Percentiles rank a stretch among this genome's conserved stretches.
Evolutionary conservation across 1,139 yeast genomes (phyloP).

Genomic region (Hemisphaericaspora xylofermentans): DNA sequence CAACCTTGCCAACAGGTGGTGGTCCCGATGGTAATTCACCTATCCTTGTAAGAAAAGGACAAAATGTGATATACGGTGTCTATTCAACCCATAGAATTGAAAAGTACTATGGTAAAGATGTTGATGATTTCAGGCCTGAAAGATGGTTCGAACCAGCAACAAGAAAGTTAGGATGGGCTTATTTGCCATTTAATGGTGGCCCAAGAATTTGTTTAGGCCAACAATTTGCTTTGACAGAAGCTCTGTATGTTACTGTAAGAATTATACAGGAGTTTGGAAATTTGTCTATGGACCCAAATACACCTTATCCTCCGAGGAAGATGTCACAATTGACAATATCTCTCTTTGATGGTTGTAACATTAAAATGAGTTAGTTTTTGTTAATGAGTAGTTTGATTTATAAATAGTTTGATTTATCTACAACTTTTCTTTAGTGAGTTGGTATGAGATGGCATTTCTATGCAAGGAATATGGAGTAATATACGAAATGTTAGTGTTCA

Average conservation of each 20-base stretch:
- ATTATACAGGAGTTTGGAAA: conserved; percentile 33
- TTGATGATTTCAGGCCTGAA: conserved; percentile 45
- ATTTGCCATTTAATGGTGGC: conserved; percentile 59
- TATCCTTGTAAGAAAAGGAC: conserved; percentile 43
- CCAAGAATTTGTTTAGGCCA: conserved; percentile 62
- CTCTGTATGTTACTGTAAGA: conserved; percentile 45
- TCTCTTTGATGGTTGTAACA: conserved; percentile 24
- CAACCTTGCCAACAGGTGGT: conserved; percentile 55
- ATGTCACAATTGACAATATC: conserved; percentile 36
- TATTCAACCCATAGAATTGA: conserved; percentile 42
- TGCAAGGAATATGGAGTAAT: too few species aligned
- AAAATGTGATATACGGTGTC: conserved; percentile 37
- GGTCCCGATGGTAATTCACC: conserved; percentile 46
- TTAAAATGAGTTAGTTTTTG: conserved; percentile 13
- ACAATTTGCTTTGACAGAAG: conserved; percentile 59
- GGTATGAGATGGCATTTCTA: too few species aligned
- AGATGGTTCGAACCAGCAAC: conserved; percentile 45
- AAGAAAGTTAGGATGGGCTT: conserved; percentile 49
- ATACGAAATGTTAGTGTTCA: too few species aligned
- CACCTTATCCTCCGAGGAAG: conserved; percentile 36
- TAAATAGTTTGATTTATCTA: background rate
- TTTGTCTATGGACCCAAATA: conserved; percentile 14
- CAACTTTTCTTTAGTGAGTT: too few species aligned
- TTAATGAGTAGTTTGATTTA: background rate
- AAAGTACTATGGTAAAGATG: conserved; percentile 46